Conservation (phyloP, 1,284 basidiomycete species). For the Fistulinella cinereoalba region DNA sequence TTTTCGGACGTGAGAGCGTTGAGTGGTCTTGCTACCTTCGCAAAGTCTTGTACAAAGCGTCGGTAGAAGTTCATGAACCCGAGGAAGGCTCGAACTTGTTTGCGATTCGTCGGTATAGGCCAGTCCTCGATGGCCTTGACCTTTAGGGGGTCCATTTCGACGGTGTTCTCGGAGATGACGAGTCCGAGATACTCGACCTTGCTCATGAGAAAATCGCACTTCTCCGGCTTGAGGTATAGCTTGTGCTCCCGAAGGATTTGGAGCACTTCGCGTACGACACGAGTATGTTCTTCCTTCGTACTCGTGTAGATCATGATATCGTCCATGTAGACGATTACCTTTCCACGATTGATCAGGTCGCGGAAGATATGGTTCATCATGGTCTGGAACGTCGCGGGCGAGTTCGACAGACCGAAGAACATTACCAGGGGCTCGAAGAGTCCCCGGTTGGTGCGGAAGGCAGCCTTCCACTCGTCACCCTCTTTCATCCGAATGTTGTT, state of each 20-base stretch:
- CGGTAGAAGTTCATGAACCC: neutral
- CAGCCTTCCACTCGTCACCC: constrained; percentile 3
- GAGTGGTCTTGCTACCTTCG: neutral
- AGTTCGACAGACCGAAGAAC: neutral
- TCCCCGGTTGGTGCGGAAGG: neutral
- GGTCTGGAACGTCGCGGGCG: neutral
- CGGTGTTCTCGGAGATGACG: neutral
- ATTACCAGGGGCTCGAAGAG: neutral
- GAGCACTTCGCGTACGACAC: neutral
- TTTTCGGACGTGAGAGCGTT: neutral
- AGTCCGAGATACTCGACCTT: neutral
- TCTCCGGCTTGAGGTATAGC: neutral
- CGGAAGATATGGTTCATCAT: neutral
- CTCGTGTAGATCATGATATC: neutral
- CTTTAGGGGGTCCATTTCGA: neutral
- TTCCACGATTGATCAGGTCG: neutral
- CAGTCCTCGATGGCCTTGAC: neutral
- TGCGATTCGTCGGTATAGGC: neutral
- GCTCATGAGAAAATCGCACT: neutral
- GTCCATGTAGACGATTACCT: neutral
- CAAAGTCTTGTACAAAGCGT: neutral
- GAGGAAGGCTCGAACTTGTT: neutral
- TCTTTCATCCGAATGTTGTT: neutral
- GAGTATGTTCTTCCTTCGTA: neutral
- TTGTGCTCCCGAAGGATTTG: neutral